Evolutionary conservation across 73 alveolate species (phyloP).

Genomic region (Paramecium octaurelia): DNA sequence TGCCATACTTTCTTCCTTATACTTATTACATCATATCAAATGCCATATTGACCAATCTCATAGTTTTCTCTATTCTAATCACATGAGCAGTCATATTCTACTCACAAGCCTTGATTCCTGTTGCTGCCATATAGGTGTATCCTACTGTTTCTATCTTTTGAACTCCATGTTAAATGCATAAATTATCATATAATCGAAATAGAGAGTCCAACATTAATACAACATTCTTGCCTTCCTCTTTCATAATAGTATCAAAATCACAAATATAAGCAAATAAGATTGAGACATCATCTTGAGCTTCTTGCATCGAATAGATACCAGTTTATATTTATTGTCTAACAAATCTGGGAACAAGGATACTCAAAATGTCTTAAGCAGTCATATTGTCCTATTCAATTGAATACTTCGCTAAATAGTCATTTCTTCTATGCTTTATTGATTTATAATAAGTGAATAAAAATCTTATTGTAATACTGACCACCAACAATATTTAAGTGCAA

Average conservation of each 20-base stretch:
- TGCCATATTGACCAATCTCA: conserved; percentile 60
- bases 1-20: conserved; percentile 52
- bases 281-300: conserved; percentile 60
- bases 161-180: conserved; percentile 68
- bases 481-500: not conserved
- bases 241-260: conserved; percentile 59
- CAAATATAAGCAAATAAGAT: conserved; percentile 57
- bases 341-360: conserved; percentile 58
- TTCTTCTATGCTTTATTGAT: conserved; percentile 30
- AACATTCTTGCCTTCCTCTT: conserved; percentile 49
- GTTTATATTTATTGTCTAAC: conserved; percentile 41
- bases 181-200: conserved; percentile 71
- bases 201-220: conserved; percentile 50
- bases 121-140: conserved; percentile 81
- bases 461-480: not conserved
- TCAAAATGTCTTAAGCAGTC: conserved; percentile 44
- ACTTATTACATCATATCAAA: conserved; percentile 47
- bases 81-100: conserved; percentile 56
- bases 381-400: conserved; percentile 36
- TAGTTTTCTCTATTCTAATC: conserved; percentile 39
- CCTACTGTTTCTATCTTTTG: conserved; percentile 84
- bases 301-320: conserved; percentile 51
- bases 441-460: conserved; percentile 17
- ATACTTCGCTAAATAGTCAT: conserved; percentile 41
- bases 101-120: conserved; percentile 80